Evolutionary conservation across 2,329 filamentous ascomycete genomes (phyloP), one percentile per base, ranked within the genome.

Genomic region (Trichoderma hamatum): DNA sequence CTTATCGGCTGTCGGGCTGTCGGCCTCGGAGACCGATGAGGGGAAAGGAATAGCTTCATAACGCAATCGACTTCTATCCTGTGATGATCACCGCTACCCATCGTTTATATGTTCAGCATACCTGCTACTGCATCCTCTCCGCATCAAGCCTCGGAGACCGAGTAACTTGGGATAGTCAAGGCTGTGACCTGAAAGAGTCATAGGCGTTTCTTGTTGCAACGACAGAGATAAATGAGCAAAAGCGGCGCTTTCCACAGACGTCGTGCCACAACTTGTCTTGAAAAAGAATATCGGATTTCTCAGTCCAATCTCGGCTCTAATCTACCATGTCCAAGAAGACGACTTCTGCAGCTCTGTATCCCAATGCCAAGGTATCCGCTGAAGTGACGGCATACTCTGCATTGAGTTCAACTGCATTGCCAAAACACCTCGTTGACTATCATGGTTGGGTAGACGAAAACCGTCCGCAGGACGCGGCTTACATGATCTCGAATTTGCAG

Each of bases 361-460:
- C 80, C 64, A 82, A 80, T 70, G 72, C 76, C 67, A 72, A 77
- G 63, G 77, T 81, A 46, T 76, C 77, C 51, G 69, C 70, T 26
- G 73, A 74, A 26, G 80, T 82, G 59, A 75, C 77, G 21, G 74
- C 78, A n/a, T 81, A 82, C 70, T 75, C 80, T 21, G 75, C 76
- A 54, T 69, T 69, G 26, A 76, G 79, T 72, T 81, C 80, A 26
- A 76, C 75, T 24, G 58, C 72, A 7, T 72, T 82, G 30, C 79
- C 81, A 5, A 71, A 77, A 58, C 72, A 78, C 51, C 76, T 82
- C 58, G 70, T 73, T 43, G 75, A 79, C 49, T 80, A 82, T 56
- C 80, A 83, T 68, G 76, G 75, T n/a, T 70, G 69, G 69, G 72
- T 76, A 46, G 72, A 72, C 63, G 65, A 69, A 11, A 76, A 70